Conservation (phyloP, 148 eudicot genomes). For the Persicaria tinctoria region DNA sequence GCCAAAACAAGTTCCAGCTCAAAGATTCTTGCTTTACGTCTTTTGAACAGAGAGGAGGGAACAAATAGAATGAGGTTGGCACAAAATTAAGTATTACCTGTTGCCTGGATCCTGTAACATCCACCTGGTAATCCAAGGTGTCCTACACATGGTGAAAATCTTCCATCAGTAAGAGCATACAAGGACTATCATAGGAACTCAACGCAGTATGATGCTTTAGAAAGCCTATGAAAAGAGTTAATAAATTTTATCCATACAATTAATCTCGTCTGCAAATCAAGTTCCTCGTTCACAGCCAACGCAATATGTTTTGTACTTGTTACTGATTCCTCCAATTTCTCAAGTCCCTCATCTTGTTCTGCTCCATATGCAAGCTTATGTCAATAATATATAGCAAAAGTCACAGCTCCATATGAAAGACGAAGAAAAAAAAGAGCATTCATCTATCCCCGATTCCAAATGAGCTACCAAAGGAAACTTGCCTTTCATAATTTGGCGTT, state of each 20-base stretch:
- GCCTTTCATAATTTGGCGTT: conserved; percentile 89
- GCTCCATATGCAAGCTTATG: conserved; percentile 23
- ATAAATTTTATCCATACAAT: conserved; percentile 35
- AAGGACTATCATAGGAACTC: not conserved
- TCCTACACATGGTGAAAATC: conserved; percentile 36
- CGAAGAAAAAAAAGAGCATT: not conserved
- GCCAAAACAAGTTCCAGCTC: not conserved
- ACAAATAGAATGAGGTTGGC: not conserved
- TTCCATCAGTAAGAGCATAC: not conserved
- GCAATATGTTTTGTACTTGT: conserved; percentile 91
- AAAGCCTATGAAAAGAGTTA: conserved; percentile 3
- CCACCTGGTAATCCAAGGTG: conserved; percentile 74
- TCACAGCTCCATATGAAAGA: not conserved
- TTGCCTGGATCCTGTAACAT: conserved; percentile 61
- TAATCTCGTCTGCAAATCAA: conserved; percentile 72
- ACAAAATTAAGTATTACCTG: conserved; percentile 37
- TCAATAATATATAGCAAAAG: not conserved
- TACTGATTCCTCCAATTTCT: conserved; percentile 78
- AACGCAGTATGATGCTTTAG: not conserved
- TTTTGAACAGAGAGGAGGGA: not conserved
- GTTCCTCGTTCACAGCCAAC: conserved; percentile 90
- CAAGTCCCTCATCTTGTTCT: conserved; percentile 98
- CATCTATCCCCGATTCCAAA: not conserved
- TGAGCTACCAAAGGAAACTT: conserved; percentile 21
- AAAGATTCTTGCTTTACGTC: not conserved